Percentiles rank a stretch among this genome's conserved stretches.
These are phyloP conservation scores for Verticillium tricorpus DNA, from an alignment of 2,329 filamentous ascomycete genomes.

Conservation along the genomic window DNA sequence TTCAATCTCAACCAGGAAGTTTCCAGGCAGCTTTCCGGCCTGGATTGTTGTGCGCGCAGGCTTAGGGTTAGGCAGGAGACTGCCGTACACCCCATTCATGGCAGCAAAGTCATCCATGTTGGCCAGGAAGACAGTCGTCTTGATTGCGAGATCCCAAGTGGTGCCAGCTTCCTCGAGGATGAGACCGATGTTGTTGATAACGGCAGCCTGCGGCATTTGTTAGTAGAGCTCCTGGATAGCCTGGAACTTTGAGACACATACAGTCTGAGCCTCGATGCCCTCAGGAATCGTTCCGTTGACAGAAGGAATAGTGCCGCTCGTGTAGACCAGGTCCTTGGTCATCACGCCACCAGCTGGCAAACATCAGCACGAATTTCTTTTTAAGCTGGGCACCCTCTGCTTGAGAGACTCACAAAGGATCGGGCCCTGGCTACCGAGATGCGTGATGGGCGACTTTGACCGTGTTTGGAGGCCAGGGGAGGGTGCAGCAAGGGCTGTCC, in stretches of 20 bases:
- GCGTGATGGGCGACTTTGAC: not conserved
- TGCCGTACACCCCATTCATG: constrained; percentile 15
- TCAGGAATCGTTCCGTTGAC: constrained; percentile 14
- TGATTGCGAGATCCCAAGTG: constrained; percentile 14
- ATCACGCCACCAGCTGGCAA: constrained; percentile 11
- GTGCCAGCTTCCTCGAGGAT: constrained; percentile 15
- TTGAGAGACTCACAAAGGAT: constrained; percentile 11
- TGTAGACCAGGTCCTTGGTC: constrained; percentile 12
- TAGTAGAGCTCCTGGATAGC: not conserved
- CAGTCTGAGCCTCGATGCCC: constrained; percentile 15
- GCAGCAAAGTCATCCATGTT: constrained; percentile 16
- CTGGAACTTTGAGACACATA: not conserved
- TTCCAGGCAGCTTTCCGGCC: constrained; percentile 11
- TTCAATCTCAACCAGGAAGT: constrained; percentile 13
- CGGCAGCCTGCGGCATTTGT: not conserved
- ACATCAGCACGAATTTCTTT: not conserved
- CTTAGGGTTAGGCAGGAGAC: constrained; percentile 11
- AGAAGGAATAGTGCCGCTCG: constrained; percentile 12
- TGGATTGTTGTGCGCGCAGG: constrained; percentile 12
- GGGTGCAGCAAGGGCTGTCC: constrained; percentile 6
- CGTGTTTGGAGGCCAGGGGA: constrained; percentile 3
- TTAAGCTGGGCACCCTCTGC: too few relatives aligned
- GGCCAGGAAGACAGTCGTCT: constrained; percentile 15
- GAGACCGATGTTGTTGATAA: constrained; percentile 12
- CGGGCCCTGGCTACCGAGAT: constrained; percentile 10